Percentiles rank a stretch among this genome's conserved stretches.
phyloP scores from a whole-genome alignment of 164 flowering plant genomes.

The Buxus sempervirens region DNA sequence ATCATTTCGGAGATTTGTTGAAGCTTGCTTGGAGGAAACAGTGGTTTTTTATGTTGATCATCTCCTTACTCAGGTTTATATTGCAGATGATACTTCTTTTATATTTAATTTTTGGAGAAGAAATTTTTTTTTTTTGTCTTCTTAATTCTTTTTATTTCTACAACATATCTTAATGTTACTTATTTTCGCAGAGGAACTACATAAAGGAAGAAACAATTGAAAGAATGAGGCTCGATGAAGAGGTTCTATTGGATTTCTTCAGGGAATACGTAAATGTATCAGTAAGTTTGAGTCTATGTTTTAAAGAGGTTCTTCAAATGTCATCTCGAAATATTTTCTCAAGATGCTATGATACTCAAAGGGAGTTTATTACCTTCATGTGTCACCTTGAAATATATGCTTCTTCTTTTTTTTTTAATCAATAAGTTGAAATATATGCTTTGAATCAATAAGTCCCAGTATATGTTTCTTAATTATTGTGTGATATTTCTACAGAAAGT shows the following conservation, averaged over 20 bases:
- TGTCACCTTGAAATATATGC: no score
- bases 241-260: conserved; percentile 86
- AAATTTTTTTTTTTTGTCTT: not conserved
- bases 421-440: conserved; percentile 99
- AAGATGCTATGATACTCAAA: no score
- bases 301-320: not conserved
- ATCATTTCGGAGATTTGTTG: conserved; percentile 91
- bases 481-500: conserved; percentile 68
- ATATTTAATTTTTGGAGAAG: no score
- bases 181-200: conserved; percentile 57
- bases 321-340: not conserved
- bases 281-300: conserved; percentile 47
- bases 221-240: conserved; percentile 93
- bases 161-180: conserved; percentile 5
- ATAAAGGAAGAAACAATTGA: conserved; percentile 98
- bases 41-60: conserved; percentile 91
- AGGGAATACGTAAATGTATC: conserved; percentile 82
- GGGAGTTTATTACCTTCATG: no score
- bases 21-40: conserved; percentile 93
- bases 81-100: not conserved
- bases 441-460: no score
- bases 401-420: conserved; percentile 15
- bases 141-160: not conserved
- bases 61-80: conserved; percentile 76
- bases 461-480: not conserved